Base-by-base conservation (phyloP, 495 filamentous ascomycete species). In the Neurospora sp. region DNA sequence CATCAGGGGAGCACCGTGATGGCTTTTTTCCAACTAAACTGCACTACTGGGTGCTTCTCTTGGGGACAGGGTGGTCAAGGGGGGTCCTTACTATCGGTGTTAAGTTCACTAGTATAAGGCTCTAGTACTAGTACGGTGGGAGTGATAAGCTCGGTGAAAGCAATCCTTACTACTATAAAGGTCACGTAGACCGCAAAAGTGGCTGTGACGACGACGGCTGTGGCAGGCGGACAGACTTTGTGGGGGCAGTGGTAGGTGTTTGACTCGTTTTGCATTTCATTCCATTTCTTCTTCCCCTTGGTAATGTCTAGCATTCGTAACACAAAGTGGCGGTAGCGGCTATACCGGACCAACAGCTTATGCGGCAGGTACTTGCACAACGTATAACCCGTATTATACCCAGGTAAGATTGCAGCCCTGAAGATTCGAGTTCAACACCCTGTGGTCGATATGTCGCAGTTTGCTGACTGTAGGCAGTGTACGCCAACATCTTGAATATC, bases 1-100 rank as follows among this genome's bases (percentile, higher is more conserved):
- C 84, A 85, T 18, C 83, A 87, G 73, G 85, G 83, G 71, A 76
- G 78, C 16, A 80, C 79, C 3, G 85, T 83, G n/a, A 77, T 88
- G 79, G 77, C 81, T 16, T 88, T 86, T 81, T 88, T 88, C 76
- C 81, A 82, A 71, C 75, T 85, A 40, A 73, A 76, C 16, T 81
- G 81, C 70, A 80, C 73, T 8, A 42, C 70, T 9, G 75, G 68
- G 4, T 84, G 82, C 73, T 85, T 85, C 39, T 71, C 71, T 69
- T 84, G 83, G 83, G 83, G 83, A 5, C 68, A 82, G 71, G 76
- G 77, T 0, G 61, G 76, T 12, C 74, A 75, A 14, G 68, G 38
- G 18, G 72, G 68, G 59, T 38, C 44, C 68, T 40, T 40, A 20
- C 41, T 38, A 10, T 18, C 47, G 0, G 7, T 65, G 22, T 20